phyloP scores from a whole-genome alignment of 345 rosid genomes.

The Sapria himalayana region DNA sequence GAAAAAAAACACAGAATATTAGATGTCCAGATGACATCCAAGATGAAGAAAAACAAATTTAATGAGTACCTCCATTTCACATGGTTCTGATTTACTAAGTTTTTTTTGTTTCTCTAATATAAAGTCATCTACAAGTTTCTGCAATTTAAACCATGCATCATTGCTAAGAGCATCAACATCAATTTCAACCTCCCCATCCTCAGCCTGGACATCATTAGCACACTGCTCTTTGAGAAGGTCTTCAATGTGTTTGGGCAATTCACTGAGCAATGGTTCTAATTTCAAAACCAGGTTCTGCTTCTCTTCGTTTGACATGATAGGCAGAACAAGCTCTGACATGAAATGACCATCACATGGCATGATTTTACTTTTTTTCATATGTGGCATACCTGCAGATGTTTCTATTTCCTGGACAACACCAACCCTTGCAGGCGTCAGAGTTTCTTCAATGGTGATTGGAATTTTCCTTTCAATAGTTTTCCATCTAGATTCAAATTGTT shows the following conservation, averaged over 20 bases:
- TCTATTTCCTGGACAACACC: slow-evolving; percentile 17
- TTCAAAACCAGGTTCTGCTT: slow-evolving; percentile 35
- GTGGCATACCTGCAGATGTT: slow-evolving; percentile 8
- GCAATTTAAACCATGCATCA: slow-evolving; percentile 40
- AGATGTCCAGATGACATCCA: slow-evolving; percentile 9
- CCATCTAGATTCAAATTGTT: slow-evolving; percentile 61
- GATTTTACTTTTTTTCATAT: slow-evolving; percentile 22
- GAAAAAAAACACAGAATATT: slow-evolving; percentile 9
- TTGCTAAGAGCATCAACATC: slow-evolving; percentile 53
- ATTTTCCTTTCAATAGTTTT: slow-evolving; percentile 64
- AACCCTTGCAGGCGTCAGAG: slow-evolving; percentile 13
- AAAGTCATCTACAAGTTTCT: slow-evolving; percentile 57
- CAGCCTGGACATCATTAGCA: slow-evolving; percentile 23
- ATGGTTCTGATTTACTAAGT: slow-evolving; percentile 29
- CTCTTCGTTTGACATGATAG: slow-evolving; percentile 29
- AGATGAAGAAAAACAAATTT: background rate
- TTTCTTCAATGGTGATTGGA: slow-evolving; percentile 11
- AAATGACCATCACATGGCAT: slow-evolving; percentile 14
- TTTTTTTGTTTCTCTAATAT: slow-evolving; percentile 29
- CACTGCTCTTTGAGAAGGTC: slow-evolving; percentile 58
- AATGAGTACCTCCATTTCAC: slow-evolving; percentile 62
- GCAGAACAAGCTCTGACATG: slow-evolving; percentile 21
- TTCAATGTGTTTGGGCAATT: slow-evolving; percentile 48
- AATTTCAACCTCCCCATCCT: slow-evolving; percentile 72
- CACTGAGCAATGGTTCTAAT: slow-evolving; percentile 34